These are phyloP conservation scores for Endocalyx cinctus DNA, from an alignment of 2,329 filamentous ascomycete genomes.

Conservation along the genomic window DNA sequence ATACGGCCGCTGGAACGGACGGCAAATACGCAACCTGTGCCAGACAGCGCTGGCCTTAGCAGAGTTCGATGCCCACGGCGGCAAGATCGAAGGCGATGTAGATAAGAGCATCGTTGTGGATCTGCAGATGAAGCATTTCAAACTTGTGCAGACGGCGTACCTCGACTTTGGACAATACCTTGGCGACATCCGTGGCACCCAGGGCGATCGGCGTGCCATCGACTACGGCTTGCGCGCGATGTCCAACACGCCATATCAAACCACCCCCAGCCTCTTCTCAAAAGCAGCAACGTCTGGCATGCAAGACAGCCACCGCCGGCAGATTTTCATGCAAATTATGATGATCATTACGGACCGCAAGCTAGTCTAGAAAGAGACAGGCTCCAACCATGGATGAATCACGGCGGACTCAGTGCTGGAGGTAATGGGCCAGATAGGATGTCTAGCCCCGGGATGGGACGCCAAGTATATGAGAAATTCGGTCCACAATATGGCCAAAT, in stretches of 20 bases:
- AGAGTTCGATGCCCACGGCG: constrained; percentile 16
- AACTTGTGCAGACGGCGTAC: background rate
- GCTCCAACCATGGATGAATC: too few relatives aligned
- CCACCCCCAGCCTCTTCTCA: constrained; percentile 1
- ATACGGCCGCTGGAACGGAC: constrained; percentile 16
- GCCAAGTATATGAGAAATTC: background rate
- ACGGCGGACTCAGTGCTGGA: too few relatives aligned
- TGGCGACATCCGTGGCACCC: background rate
- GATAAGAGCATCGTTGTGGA: constrained; percentile 43
- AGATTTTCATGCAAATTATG: background rate
- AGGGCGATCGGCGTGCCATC: constrained; percentile 1
- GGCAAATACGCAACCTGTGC: constrained; percentile 21
- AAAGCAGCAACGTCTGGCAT: background rate
- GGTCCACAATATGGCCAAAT: background rate
- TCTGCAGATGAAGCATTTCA: constrained; percentile 12
- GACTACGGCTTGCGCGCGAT: background rate
- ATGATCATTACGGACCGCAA: too few relatives aligned
- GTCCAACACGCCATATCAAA: constrained; percentile 1
- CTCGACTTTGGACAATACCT: constrained; percentile 2
- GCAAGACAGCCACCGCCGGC: background rate
- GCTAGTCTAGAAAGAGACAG: too few relatives aligned
- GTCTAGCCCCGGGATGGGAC: too few relatives aligned
- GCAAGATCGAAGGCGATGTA: too few relatives aligned
- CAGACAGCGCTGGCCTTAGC: constrained; percentile 17
- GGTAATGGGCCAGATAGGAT: too few relatives aligned